phyloP scores from a whole-genome alignment of 2,329 filamentous ascomycete genomes.

The Sclerotinia sclerotiorum region DNA sequence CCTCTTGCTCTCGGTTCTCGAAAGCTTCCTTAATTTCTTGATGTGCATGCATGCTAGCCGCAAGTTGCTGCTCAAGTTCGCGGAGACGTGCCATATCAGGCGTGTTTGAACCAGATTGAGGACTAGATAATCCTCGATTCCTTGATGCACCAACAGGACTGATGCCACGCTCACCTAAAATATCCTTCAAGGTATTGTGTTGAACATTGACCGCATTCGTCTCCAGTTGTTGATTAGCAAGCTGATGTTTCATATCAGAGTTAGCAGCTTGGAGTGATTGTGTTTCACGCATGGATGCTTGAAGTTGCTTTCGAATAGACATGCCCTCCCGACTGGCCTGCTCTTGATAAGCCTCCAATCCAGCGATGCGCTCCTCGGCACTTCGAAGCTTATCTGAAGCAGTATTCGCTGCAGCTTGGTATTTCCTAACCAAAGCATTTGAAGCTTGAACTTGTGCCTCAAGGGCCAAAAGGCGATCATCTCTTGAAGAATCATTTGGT shows the following conservation, averaged over 20 bases:
- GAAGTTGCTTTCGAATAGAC: slow-evolving; percentile 83
- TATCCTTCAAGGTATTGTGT: slow-evolving; percentile 88
- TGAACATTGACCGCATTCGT: slow-evolving; percentile 92
- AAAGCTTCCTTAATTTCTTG: slow-evolving; percentile 80
- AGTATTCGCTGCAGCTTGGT: slow-evolving; percentile 82
- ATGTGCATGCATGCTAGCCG: slow-evolving; percentile 72
- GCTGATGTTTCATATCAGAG: slow-evolving; percentile 75
- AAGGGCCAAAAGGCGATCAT: slow-evolving; percentile 69
- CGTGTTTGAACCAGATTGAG: slow-evolving; percentile 70
- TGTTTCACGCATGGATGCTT: slow-evolving; percentile 77
- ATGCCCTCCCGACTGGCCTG: slow-evolving; percentile 93
- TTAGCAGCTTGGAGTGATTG: slow-evolving; percentile 80
- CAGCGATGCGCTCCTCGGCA: slow-evolving; percentile 94
- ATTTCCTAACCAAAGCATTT: slow-evolving; percentile 78
- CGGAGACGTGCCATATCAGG: slow-evolving; percentile 77
- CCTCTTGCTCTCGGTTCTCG: slow-evolving; percentile 77
- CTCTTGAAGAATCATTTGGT: slow-evolving; percentile 50
- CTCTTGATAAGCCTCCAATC: slow-evolving; percentile 94
- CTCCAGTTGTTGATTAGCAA: slow-evolving; percentile 86
- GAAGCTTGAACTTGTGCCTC: slow-evolving; percentile 78
- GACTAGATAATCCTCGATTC: slow-evolving; percentile 70
- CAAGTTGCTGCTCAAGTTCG: slow-evolving; percentile 86
- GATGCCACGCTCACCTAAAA: slow-evolving; percentile 84
- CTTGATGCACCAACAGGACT: slow-evolving; percentile 68
- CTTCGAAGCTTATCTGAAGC: slow-evolving; percentile 86